phyloP scores from a whole-genome alignment of 306 rosid species.

The Pyrus communis region DNA sequence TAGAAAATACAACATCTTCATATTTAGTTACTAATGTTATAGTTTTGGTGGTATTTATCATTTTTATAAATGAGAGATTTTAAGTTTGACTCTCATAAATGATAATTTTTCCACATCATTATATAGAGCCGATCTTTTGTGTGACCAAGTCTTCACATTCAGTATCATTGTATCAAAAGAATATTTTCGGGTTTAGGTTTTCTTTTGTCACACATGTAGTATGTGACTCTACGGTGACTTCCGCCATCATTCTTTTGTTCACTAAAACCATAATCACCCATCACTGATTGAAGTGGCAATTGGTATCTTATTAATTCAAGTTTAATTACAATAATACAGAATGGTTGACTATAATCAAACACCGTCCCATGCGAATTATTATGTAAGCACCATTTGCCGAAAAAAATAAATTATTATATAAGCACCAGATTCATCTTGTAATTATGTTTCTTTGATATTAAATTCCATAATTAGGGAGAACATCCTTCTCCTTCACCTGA shows the following conservation, averaged over 20 bases:
- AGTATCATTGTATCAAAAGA: not conserved
- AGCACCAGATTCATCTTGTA: not conserved
- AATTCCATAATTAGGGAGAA: not conserved
- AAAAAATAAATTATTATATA: no score
- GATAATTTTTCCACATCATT: no score
- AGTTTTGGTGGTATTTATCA: no score
- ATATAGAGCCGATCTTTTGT: not conserved
- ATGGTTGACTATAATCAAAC: not conserved
- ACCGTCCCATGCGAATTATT: not conserved
- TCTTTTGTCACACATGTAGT: not conserved
- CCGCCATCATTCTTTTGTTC: not conserved
- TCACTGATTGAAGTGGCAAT: not conserved
- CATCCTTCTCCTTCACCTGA: not conserved
- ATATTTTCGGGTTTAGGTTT: not conserved
- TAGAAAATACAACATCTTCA: no score
- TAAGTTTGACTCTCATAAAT: no score
- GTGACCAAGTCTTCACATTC: not conserved
- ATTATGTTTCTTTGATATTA: not conserved
- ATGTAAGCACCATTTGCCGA: not conserved
- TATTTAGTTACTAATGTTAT: no score
- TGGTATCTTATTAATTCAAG: not conserved
- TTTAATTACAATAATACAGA: no score
- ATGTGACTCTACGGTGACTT: not conserved
- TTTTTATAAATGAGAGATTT: no score
- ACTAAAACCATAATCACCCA: not conserved